Percentiles rank a stretch among this genome's conserved stretches.
Evolutionary conservation across 306 rosid species (phyloP).

Genomic region (Prunus davidiana): DNA sequence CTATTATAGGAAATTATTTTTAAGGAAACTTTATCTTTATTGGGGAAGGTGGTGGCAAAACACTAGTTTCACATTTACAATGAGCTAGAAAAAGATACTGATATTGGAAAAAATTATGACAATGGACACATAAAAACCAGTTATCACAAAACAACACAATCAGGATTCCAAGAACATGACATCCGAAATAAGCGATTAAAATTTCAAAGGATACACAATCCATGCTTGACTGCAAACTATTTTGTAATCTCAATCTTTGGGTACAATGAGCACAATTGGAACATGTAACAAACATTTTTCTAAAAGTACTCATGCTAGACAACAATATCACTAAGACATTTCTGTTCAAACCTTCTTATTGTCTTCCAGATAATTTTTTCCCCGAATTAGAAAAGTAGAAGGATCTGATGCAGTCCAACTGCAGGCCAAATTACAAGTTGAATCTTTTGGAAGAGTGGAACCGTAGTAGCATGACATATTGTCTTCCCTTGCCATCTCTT

Average conservation of each 20-base stretch:
- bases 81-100: background rate
- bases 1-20: background rate
- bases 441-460: constrained; percentile 62
- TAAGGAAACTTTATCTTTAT: background rate
- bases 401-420: constrained; percentile 78
- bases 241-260: background rate
- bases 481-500: constrained; percentile 55
- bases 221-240: background rate
- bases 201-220: background rate
- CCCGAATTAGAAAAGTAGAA: constrained; percentile 77
- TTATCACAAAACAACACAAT: background rate
- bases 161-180: background rate
- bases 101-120: background rate
- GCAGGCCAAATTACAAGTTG: constrained; percentile 54
- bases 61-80: background rate
- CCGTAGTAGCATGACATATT: constrained; percentile 45
- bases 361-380: constrained; percentile 62
- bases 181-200: background rate
- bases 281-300: too few relatives aligned
- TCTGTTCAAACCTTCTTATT: constrained; percentile 47
- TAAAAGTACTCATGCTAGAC: background rate
- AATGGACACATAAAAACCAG: background rate
- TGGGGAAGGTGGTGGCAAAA: background rate
- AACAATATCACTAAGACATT: background rate
- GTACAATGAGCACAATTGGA: background rate